These are phyloP conservation scores for Citrullus mucosospermus DNA, from an alignment of 306 rosid species.

Conservation along the genomic window DNA sequence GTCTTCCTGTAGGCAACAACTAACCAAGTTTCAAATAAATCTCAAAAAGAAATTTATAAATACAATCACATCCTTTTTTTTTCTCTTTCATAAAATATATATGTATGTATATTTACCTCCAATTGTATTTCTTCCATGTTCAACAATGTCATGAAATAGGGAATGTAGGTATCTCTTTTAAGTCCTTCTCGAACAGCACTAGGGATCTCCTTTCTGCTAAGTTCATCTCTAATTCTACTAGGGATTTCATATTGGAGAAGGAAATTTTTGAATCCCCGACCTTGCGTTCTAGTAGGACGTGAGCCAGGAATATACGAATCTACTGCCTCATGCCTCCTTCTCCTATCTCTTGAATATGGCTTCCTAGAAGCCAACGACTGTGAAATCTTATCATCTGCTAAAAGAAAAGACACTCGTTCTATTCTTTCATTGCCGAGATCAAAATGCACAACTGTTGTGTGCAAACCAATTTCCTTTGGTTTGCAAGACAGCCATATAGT, in stretches of 20 bases:
- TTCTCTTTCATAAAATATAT: not conserved
- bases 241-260: constrained; percentile 71
- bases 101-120: constrained; percentile 39
- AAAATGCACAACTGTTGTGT: constrained; percentile 49
- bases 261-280: constrained; percentile 25
- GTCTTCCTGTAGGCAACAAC: constrained; percentile 51
- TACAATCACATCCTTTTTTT: not conserved
- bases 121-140: constrained; percentile 83
- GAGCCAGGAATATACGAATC: constrained; percentile 25
- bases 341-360: constrained; percentile 47
- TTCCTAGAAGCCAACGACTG: constrained; percentile 44
- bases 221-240: constrained; percentile 28
- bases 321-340: constrained; percentile 34
- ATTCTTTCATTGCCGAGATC: constrained; percentile 53
- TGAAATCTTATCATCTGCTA: constrained; percentile 75
- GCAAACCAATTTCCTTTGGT: constrained; percentile 69
- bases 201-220: constrained; percentile 45
- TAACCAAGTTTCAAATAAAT: constrained; percentile 10
- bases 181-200: constrained; percentile 46
- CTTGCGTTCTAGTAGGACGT: constrained; percentile 27
- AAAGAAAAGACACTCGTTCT: constrained; percentile 69
- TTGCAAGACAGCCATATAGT: constrained; percentile 81
- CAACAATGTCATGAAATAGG: constrained; percentile 44
- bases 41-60: constrained; percentile 10
- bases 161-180: constrained; percentile 24